Conservation (phyloP, 306 rosid species). For the Canavalia gladiata region DNA sequence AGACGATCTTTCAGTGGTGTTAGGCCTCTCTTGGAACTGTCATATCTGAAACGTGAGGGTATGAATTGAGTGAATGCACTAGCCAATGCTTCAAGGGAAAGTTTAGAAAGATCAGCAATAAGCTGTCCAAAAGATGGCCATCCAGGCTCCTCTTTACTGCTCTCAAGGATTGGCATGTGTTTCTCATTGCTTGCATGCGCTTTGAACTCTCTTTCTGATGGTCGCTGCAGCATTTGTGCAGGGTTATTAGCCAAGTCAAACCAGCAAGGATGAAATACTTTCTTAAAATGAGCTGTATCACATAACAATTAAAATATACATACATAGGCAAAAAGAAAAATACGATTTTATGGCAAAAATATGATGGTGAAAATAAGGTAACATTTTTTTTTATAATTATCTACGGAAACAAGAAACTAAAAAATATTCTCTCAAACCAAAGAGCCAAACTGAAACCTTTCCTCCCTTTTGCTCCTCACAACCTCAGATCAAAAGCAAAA, state of each 20-base stretch:
- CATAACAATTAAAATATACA: background rate
- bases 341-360: background rate
- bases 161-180: constrained; percentile 54
- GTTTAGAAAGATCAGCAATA: constrained; percentile 74
- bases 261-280: constrained; percentile 21
- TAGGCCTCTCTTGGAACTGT: constrained; percentile 57
- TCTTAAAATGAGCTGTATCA: constrained; percentile 23
- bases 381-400: background rate
- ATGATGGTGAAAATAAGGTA: background rate
- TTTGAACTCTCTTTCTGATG: constrained; percentile 57
- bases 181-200: constrained; percentile 62
- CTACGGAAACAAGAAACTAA: background rate
- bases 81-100: constrained; percentile 65
- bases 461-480: background rate
- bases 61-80: constrained; percentile 58
- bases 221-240: constrained; percentile 54
- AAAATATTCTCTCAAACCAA: background rate
- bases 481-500: background rate
- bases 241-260: constrained; percentile 35
- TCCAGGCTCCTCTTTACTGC: constrained; percentile 84
- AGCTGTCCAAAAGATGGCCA: constrained; percentile 95
- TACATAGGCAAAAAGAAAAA: constrained; percentile 7
- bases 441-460: background rate
- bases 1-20: constrained; percentile 83
- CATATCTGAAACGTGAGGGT: constrained; percentile 65